Percentiles rank a stretch among this genome's conserved stretches.
These are phyloP conservation scores for Cladosporium colombiae DNA, from an alignment of 2,329 filamentous ascomycete genomes.

Conservation along the genomic window DNA sequence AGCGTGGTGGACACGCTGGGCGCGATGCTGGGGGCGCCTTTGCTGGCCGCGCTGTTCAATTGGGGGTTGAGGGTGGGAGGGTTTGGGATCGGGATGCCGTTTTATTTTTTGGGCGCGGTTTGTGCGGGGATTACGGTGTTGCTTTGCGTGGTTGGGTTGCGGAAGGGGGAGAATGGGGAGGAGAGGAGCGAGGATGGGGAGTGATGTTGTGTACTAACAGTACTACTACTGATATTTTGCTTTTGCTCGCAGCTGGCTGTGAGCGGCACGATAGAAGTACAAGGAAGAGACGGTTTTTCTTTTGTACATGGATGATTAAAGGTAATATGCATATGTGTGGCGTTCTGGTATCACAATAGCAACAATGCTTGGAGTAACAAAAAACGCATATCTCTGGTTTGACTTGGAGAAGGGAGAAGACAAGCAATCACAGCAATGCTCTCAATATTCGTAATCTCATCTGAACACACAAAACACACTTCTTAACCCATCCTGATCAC, in stretches of 20 bases:
- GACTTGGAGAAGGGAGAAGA: neutral
- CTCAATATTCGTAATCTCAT: neutral
- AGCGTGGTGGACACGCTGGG: constrained; percentile 54
- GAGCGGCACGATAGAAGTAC: neutral
- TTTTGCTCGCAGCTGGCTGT: neutral
- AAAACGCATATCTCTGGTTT: neutral
- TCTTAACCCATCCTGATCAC: constrained; percentile 61
- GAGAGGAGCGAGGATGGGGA: neutral
- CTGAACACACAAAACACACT: neutral
- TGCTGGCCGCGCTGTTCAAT: constrained; percentile 51
- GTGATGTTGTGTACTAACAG: neutral
- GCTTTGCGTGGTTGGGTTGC: constrained; percentile 25
- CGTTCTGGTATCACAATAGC: neutral
- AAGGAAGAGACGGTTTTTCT: neutral
- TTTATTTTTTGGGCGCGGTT: constrained; percentile 44
- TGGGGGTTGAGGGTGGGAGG: constrained; percentile 51
- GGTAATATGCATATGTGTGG: neutral
- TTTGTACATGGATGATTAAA: neutral
- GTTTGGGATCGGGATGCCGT: constrained; percentile 52
- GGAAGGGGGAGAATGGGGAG: constrained; percentile 37
- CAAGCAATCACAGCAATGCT: neutral
- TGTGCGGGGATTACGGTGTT: constrained; percentile 27
- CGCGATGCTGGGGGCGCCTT: constrained; percentile 49
- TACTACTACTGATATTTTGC: neutral
- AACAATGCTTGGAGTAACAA: neutral